Conservation (phyloP, 306 rosid genomes). For the Inga leiocalycina region DNA sequence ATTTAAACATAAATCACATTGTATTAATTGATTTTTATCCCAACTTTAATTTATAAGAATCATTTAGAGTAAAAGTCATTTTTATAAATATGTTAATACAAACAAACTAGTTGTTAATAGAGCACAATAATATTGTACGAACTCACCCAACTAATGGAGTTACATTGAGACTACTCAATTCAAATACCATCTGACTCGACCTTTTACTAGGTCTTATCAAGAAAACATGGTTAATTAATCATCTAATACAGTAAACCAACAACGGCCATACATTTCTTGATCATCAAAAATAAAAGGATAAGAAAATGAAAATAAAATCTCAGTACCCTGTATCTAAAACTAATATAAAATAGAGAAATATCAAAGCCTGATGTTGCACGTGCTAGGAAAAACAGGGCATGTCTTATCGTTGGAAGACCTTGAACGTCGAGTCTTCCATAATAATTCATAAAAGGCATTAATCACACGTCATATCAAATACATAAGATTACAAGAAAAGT, state of each 20-base stretch:
- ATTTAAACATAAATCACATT: too few relatives aligned
- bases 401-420: background rate
- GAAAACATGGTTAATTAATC: background rate
- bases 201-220: too few relatives aligned
- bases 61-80: too few relatives aligned
- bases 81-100: too few relatives aligned
- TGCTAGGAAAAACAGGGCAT: background rate
- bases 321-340: background rate
- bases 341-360: conserved; percentile 17
- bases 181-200: too few relatives aligned
- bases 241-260: background rate
- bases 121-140: accelerated
- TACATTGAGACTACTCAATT: too few relatives aligned
- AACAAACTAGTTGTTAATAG: too few relatives aligned
- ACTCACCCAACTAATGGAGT: too few relatives aligned
- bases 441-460: background rate
- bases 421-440: background rate
- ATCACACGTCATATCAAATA: background rate
- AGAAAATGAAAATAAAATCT: background rate
- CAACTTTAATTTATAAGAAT: too few relatives aligned
- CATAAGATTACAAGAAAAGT: too few relatives aligned
- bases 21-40: too few relatives aligned
- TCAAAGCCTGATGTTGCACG: conserved; percentile 14
- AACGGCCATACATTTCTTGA: conserved; percentile 22
- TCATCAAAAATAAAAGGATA: conserved; percentile 23